Evolutionary conservation across 176 grass and related monocot species (phyloP).

Genomic region (Echinochloa phyllopogon): DNA sequence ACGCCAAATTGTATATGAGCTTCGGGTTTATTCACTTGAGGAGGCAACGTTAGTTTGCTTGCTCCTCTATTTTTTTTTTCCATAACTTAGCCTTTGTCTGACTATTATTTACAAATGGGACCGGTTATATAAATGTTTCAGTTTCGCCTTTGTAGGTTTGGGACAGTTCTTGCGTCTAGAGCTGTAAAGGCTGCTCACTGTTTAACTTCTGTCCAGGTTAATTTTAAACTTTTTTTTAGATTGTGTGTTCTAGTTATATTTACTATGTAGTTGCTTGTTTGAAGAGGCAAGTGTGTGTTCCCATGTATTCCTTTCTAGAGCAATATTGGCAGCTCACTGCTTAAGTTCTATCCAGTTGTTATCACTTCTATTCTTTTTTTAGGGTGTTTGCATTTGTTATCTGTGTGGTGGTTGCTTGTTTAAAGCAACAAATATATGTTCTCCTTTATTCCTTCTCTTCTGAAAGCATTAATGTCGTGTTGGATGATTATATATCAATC

Average conservation of each 20-base stretch:
- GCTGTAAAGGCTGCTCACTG: constrained; percentile 96
- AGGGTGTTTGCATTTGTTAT: not conserved
- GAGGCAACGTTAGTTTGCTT: constrained; percentile 51
- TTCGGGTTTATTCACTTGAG: constrained; percentile 98
- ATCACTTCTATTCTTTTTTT: not conserved
- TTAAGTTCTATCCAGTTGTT: not conserved
- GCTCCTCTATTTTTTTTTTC: not conserved
- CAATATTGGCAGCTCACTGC: not conserved
- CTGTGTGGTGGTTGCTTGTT: not conserved
- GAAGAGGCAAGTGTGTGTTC: not conserved
- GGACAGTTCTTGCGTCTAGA: constrained; percentile 77
- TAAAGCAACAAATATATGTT: not conserved
- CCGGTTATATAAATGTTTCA: constrained; percentile 33
- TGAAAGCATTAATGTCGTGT: not conserved
- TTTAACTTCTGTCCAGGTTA: constrained; percentile 98
- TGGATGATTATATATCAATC: not conserved
- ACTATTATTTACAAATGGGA: not conserved
- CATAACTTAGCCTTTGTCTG: not conserved
- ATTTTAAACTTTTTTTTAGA: constrained; percentile 18
- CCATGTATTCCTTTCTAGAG: not conserved
- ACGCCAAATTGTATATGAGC: constrained; percentile 92
- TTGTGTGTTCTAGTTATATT: not conserved
- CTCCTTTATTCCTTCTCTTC: not conserved
- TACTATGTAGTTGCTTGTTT: constrained; percentile 6
- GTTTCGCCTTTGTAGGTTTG: constrained; percentile 84